Evolutionary conservation across 257 asterid species (phyloP).

Genomic region (Agastache rugosa): DNA sequence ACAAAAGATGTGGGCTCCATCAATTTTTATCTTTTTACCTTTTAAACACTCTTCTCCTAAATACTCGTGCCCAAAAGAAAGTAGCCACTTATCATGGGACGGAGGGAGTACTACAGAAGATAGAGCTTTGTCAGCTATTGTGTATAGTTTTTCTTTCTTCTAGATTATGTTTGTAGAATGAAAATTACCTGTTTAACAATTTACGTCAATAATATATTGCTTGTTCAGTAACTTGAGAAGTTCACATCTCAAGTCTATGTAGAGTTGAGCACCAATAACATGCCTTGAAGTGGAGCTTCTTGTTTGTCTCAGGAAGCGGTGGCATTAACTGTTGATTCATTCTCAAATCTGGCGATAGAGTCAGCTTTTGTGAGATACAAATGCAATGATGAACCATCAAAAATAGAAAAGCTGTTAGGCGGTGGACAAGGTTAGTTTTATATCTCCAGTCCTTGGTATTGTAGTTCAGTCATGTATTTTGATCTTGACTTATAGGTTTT

Average conservation of each 20-base stretch:
- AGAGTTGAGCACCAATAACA: constrained; percentile 27
- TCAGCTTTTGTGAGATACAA: constrained; percentile 48
- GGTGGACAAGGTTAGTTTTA: constrained; percentile 73
- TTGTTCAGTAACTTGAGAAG: constrained; percentile 33
- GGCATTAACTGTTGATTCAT: constrained; percentile 61
- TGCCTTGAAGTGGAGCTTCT: constrained; percentile 34
- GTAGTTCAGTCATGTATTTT: neutral
- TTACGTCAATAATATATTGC: neutral
- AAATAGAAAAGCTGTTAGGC: constrained; percentile 73
- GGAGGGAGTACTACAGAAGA: too few relatives aligned
- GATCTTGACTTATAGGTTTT: constrained; percentile 12
- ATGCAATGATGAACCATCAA: constrained; percentile 59
- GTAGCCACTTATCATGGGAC: too few relatives aligned
- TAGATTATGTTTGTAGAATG: constrained; percentile 20
- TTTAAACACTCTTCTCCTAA: too few relatives aligned
- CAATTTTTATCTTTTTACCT: too few relatives aligned
- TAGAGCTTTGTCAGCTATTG: constrained; percentile 25
- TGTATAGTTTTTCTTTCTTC: constrained; percentile 27
- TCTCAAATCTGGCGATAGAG: constrained; percentile 55
- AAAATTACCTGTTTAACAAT: constrained; percentile 17
- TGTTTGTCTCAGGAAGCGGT: constrained; percentile 74
- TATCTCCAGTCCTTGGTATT: constrained; percentile 9
- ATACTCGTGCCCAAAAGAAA: too few relatives aligned
- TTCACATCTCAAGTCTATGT: constrained; percentile 27
- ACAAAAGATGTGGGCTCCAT: too few relatives aligned